Base-by-base conservation (phyloP, 208 protist species). In the Crithidia fasciculata region DNA sequence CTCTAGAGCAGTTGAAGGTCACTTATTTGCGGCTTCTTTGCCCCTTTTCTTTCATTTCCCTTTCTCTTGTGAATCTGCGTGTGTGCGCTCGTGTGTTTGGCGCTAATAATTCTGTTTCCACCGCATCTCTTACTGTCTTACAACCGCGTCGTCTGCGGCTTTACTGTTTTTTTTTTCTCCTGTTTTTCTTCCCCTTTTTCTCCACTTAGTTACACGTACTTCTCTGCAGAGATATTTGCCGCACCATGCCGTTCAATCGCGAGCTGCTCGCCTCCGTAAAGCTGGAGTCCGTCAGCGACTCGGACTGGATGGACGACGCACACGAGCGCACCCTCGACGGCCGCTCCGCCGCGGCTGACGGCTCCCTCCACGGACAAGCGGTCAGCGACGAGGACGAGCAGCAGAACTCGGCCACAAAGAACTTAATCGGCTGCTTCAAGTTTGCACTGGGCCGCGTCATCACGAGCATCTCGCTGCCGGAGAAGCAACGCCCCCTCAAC, bases 381-480 rank as follows among this genome's bases (percentile, higher is more conserved):
- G 44, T 78, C 56, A 58, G 9, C 37, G 67, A 66, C 36, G 76
- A 74, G 6, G 73, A 68, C 28, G 69, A 72, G 5, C 71, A 81
- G 15, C 74, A 81, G 59, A 84, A 91, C 66, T 68, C 83, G 53
- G 83, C 86, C 2, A 93, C 88, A 55, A 62, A 82, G 44, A 81
- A 83, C 19, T 67, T 96, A 18, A 95, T 97, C 60, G 61, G 72
- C 5, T 97, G 91, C 73, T 79, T 96, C 43, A 95, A 96, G 57
- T 82, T 87, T 44, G 93, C 89, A 5, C 73, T 97, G n/a, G 74
- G 73, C 39, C 79, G 81, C 44, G 89, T 87, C 50, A 94, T 97
- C 47, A 83, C 68, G 0, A 93, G 85, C 68, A 97, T 97, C 54
- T 93, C 90, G 6, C 69, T 91, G 6, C 87, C 93, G 7, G 90